Conservation (phyloP, 2,329 filamentous ascomycete species). For the Phialocephala sp. region DNA sequence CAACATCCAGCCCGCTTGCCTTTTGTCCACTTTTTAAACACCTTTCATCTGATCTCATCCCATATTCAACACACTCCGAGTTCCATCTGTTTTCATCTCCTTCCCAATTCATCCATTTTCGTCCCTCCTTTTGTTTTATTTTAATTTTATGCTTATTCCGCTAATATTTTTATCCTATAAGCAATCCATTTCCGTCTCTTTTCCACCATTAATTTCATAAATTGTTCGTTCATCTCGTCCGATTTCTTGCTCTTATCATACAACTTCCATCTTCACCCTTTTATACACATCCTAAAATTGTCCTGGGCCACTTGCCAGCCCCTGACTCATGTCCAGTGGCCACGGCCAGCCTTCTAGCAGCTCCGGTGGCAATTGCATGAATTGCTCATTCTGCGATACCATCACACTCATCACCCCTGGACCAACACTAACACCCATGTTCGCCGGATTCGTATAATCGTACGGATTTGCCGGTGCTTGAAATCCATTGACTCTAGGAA, state of each 20-base stretch:
- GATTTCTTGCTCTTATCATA: neutral
- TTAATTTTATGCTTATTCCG: too few relatives aligned
- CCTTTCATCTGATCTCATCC: neutral
- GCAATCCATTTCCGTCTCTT: neutral
- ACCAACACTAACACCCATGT: neutral
- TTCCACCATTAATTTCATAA: neutral
- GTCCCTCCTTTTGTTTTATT: too few relatives aligned
- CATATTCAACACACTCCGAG: too few relatives aligned
- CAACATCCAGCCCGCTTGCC: neutral
- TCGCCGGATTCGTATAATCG: neutral
- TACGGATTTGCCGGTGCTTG: neutral
- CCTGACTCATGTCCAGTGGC: constrained; percentile 8
- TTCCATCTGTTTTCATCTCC: too few relatives aligned
- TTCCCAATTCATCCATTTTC: neutral
- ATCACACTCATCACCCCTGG: neutral
- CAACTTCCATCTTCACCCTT: neutral
- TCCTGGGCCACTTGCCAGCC: constrained; percentile 1
- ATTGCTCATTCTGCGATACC: neutral
- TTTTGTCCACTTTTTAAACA: neutral
- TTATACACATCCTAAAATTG: neutral
- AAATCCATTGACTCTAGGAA: neutral
- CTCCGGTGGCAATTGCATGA: constrained; percentile 12
- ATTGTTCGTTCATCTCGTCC: neutral
- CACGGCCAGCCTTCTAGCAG: constrained; percentile 9
- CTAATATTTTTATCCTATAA: neutral